phyloP scores from a whole-genome alignment of 192 early-diverging fungal genomes.

The Coemansia sp. region DNA sequence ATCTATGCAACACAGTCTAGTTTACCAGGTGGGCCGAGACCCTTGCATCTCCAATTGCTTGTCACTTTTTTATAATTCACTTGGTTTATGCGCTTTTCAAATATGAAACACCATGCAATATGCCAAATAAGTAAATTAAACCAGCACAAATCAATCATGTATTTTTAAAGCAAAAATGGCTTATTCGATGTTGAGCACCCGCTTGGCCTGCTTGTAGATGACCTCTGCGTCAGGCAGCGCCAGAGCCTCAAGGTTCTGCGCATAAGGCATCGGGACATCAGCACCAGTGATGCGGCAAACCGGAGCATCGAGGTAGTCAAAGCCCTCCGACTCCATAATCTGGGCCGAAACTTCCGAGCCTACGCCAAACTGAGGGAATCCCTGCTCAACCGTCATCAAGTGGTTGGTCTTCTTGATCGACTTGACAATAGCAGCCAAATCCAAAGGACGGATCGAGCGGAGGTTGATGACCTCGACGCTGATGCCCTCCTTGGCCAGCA shows the following conservation, averaged over 20 bases:
- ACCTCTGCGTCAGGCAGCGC: constrained; percentile 80
- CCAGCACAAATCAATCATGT: neutral
- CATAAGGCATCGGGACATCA: constrained; percentile 97
- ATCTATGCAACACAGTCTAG: neutral
- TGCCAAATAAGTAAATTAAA: no score
- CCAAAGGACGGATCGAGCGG: constrained; percentile 94
- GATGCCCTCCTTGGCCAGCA: constrained; percentile 78
- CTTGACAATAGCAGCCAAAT: constrained; percentile 86
- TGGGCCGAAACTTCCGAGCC: constrained; percentile 94
- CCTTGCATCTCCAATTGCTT: neutral
- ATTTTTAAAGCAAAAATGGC: neutral
- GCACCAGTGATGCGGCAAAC: constrained; percentile 92
- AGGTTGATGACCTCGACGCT: constrained; percentile 95
- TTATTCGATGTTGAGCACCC: constrained; percentile 56
- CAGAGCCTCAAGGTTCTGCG: constrained; percentile 88
- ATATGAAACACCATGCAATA: neutral
- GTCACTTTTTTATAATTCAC: neutral
- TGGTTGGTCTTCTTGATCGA: constrained; percentile 98
- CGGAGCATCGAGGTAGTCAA: constrained; percentile 94
- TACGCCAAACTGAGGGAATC: constrained; percentile 92
- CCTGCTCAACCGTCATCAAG: constrained; percentile 92
- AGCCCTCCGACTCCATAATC: constrained; percentile 96
- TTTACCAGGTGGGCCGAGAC: neutral
- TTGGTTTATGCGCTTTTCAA: constrained; percentile 1
- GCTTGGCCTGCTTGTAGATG: constrained; percentile 79